Evolutionary conservation across 257 asterid genomes (phyloP), one percentile per base, ranked within the genome.

Genomic region (Parsonsia alboflavescens): DNA sequence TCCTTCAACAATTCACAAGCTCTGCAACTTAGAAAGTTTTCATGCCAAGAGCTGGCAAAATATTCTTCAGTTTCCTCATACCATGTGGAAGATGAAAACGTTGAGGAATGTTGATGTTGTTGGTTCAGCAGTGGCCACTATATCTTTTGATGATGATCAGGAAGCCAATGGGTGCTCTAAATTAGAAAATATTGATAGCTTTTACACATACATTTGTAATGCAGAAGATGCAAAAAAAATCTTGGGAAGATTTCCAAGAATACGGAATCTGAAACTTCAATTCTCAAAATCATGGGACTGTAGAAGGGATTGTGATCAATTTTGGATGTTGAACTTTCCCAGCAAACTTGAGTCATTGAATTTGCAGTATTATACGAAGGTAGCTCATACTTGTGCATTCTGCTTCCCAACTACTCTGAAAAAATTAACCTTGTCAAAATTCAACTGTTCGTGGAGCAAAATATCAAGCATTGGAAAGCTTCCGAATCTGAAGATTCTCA

Each of bases 1-100:
- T 42, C 72, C 53, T 16, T 68, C 72, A 39, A n/a, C 53, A 12
- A 68, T 68, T 15, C 6, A 19, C 33, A n/a, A 68, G 10, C 72
- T 68, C 53, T 16, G 30, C 26, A 45, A 68, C 33, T 42, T 68
- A 26, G 72, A 68, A 13, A 68, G 28, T 68, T 46, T 68, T 68
- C 50, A 39, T 68, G 28, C 19, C 3, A 7, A 7, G 16, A 12
- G 30, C 2, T 42, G 19, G 10, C 1, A 24, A 39, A 5, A 13
- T 64, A 8, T 9, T 9, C 33, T 58, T 4, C 65, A 33, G 17
- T 26, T 62, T 28, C 36, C 42, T 0, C 21, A 62, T 12, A 62
- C 36, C 12, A 7, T 59, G 6, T 59, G 66, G 66, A 59, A 11
- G 66, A 59, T 59, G 66, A 12, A 59, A 59, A 59, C 36, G 1